Evolutionary conservation across 1,284 basidiomycete species (phyloP).

Genomic region (Puccinia novopanici): DNA sequence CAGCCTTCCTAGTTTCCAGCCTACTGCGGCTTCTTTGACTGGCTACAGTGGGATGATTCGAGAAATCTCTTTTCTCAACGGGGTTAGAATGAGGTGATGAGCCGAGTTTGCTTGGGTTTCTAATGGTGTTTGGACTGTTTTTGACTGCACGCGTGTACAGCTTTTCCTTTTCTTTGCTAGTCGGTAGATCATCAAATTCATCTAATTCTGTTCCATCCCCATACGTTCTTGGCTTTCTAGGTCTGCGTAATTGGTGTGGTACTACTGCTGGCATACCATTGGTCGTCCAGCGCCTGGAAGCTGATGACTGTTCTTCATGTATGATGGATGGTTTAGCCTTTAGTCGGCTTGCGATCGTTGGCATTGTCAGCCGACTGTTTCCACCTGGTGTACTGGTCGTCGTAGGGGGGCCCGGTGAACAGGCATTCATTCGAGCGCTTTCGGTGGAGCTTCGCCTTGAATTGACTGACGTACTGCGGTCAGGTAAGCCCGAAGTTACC

Average conservation of each 20-base stretch:
- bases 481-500: not conserved
- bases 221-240: constrained; percentile 72
- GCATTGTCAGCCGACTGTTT: constrained; percentile 44
- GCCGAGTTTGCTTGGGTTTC: not conserved
- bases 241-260: constrained; percentile 59
- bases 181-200: constrained; percentile 82
- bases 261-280: constrained; percentile 3
- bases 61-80: constrained; percentile 55
- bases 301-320: constrained; percentile 7
- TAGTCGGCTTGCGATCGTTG: constrained; percentile 46
- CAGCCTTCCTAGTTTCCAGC: constrained; percentile 65
- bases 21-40: constrained; percentile 59
- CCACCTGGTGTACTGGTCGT: constrained; percentile 10
- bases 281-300: not conserved
- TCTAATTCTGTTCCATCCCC: constrained; percentile 94
- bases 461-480: constrained; percentile 30
- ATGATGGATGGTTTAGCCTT: constrained; percentile 50
- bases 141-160: constrained; percentile 59
- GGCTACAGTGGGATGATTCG: constrained; percentile 38
- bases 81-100: constrained; percentile 58
- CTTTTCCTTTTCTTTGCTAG: constrained; percentile 77
- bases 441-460: constrained; percentile 27
- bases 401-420: constrained; percentile 13
- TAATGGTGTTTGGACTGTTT: constrained; percentile 9
- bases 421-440: constrained; percentile 5